Evolutionary conservation across 805 yeast genomes (phyloP), one percentile per base, ranked within the genome.

Genomic region (Candida parachauliodes): DNA sequence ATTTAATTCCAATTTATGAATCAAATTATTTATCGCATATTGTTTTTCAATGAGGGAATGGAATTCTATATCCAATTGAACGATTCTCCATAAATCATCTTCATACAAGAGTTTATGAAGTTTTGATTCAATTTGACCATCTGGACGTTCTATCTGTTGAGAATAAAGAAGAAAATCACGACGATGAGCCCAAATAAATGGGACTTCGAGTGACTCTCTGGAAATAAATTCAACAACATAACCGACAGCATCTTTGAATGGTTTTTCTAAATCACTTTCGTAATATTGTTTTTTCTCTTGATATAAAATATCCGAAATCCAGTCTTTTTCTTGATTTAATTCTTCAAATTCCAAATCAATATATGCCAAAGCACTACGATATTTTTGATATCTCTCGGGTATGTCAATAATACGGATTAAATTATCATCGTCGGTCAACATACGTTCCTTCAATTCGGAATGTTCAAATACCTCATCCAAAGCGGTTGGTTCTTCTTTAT

Each of bases 171-270:
- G 68, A 55, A 85, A 88, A 60, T 93, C 98, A 62, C 95, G 85
- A 58, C 98, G 84, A 55, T 88, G 95, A 18, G 88, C 84, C 85
- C 95, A 88, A 43, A 93, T 88, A 51, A 88, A 86, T 8, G 98
- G 98, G 4, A 91, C 96, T 57, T 93, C 98, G 46, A 83, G 72
- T 41, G 81, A 73, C 34, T 89, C 95, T 49, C 77, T 79, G 10
- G 88, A 72, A 21, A 93, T 66, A 47, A 79, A 88, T 53, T 71
- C 85, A 51, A 76, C 81, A 31, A 73, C 86, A 60, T 75, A 79
- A 9, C 78, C 76, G 5, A 93, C 85, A 1, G 96, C 82, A 26
- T 69, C 74, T 39, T 70, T 69, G 60, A 88, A 84, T 14, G 83
- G 83, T 11, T 60, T 62, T 52, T 62, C 52, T 59, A 65, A 49